Conservation (phyloP, 306 rosid genomes). For the Vigna hirtella region DNA sequence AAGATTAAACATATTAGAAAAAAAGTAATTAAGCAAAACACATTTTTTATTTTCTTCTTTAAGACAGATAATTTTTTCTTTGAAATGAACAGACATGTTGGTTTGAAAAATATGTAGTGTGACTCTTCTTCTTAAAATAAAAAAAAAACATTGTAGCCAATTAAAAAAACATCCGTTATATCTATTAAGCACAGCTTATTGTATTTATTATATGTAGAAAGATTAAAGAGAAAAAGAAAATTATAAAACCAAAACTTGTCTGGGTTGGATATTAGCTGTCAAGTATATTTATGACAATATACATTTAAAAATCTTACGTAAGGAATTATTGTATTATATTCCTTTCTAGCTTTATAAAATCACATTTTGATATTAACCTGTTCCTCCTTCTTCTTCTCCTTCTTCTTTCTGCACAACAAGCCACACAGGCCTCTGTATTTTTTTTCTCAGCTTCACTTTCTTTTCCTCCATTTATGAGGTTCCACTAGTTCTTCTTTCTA, state of each 20-base stretch:
- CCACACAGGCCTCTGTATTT: neutral
- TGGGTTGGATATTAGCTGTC: slow-evolving; percentile 91
- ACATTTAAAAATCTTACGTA: slow-evolving; percentile 36
- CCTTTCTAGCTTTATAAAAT: slow-evolving; percentile 53
- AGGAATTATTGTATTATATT: slow-evolving; percentile 27
- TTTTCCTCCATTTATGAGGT: slow-evolving; percentile 33
- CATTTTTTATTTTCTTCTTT: neutral
- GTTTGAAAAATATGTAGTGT: slow-evolving; percentile 40
- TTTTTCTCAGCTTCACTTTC: neutral
- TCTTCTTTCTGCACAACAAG: neutral
- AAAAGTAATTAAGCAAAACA: neutral
- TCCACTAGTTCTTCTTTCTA: slow-evolving; percentile 21
- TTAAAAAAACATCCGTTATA: neutral
- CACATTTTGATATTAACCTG: slow-evolving; percentile 39
- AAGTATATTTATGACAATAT: slow-evolving; percentile 47
- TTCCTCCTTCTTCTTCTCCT: neutral
- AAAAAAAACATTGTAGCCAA: neutral
- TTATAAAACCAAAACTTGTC: slow-evolving; percentile 22
- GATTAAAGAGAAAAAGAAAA: neutral
- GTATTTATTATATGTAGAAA: neutral
- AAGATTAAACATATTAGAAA: no score
- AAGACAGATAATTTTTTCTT: no score
- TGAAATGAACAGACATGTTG: slow-evolving; percentile 28
- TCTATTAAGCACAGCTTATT: neutral
- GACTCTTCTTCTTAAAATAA: slow-evolving; percentile 10